phyloP scores from a whole-genome alignment of 2,329 filamentous ascomycete species.

The Penicillium aurantiogriseum region DNA sequence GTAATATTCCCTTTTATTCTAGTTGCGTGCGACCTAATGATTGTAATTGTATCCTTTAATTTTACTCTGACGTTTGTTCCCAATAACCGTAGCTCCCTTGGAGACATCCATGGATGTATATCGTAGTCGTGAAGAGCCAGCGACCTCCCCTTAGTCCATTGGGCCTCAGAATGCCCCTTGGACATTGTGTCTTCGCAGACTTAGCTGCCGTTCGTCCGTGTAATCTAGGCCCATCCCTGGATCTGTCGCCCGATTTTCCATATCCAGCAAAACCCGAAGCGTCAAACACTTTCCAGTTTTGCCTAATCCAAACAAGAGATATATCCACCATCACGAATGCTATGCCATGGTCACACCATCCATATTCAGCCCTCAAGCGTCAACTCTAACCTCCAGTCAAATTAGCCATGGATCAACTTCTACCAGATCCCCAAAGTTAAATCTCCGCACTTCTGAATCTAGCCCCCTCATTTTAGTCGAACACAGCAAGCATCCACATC shows the following conservation, averaged over 20 bases:
- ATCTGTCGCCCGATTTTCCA: not conserved
- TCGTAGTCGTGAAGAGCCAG: too few relatives aligned
- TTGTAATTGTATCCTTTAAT: conserved; percentile 1
- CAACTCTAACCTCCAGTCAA: not conserved
- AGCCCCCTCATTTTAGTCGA: not conserved
- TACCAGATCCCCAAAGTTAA: not conserved
- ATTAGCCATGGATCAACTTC: not conserved
- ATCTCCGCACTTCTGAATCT: not conserved
- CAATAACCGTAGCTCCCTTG: not conserved
- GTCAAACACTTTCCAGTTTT: not conserved
- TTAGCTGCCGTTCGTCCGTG: not conserved
- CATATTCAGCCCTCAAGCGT: not conserved
- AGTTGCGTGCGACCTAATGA: conserved; percentile 6
- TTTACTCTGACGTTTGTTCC: not conserved
- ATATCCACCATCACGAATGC: not conserved
- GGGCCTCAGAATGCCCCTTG: not conserved
- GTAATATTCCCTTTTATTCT: conserved; percentile 5
- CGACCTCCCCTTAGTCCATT: not conserved
- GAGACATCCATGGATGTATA: not conserved
- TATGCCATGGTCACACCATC: not conserved
- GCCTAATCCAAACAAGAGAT: not conserved
- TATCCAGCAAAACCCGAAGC: not conserved
- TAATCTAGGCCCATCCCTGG: too few relatives aligned
- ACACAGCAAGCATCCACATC: not conserved
- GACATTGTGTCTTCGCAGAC: not conserved